A percentile compares a stretch with the other conserved stretches of the same genome.
phyloP scores from a whole-genome alignment of 305 asterid genomes.

The Rubia tinctorum region DNA sequence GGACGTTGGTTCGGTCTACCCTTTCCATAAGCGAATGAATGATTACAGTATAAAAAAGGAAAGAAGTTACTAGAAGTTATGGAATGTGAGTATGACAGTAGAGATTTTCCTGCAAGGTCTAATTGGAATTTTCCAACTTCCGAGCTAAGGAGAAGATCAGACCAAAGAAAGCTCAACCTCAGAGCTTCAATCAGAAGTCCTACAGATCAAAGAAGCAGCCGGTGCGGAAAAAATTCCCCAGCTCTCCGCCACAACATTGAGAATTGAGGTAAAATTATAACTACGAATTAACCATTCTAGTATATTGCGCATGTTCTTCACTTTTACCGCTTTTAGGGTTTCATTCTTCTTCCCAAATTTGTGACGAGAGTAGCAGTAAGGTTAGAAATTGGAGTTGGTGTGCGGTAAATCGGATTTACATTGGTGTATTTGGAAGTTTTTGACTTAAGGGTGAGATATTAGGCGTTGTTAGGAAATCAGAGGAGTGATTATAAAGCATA shows the following conservation, averaged over 20 bases:
- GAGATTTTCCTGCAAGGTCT: not conserved
- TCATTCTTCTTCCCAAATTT: too few species aligned
- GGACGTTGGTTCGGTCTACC: too few species aligned
- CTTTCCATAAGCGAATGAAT: too few species aligned
- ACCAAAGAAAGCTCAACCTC: not conserved
- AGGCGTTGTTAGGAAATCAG: not conserved
- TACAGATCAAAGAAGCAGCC: not conserved
- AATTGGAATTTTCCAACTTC: not conserved
- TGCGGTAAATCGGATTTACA: too few species aligned
- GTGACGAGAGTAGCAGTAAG: too few species aligned
- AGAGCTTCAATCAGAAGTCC: not conserved
- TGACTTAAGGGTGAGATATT: not conserved
- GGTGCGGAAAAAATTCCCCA: not conserved
- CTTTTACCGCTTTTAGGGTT: not conserved
- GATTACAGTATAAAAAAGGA: too few species aligned
- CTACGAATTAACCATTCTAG: not conserved
- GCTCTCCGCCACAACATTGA: not conserved
- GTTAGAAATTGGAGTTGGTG: not conserved
- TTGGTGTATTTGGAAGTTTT: not conserved
- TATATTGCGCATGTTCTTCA: not conserved
- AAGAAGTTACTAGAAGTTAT: too few species aligned
- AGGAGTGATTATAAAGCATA: not conserved
- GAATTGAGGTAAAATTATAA: not conserved
- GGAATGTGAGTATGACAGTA: too few species aligned
- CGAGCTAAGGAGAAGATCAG: not conserved